Evolutionary conservation across 768 basidiomycete genomes (phyloP).

Genomic region (Amanita muscaria): DNA sequence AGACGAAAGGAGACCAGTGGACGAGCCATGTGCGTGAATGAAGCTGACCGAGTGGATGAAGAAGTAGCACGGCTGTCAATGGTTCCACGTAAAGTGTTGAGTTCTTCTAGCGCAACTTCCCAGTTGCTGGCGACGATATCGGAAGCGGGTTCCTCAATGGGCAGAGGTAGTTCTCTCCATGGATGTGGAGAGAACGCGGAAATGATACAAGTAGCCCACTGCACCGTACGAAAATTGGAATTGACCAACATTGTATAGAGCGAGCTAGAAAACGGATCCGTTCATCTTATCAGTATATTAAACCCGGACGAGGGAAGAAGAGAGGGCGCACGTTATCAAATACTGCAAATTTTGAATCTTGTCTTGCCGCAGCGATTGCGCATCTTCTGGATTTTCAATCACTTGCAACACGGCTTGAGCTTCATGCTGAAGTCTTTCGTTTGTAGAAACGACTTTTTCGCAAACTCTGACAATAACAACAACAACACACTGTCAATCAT

Average conservation of each 20-base stretch:
- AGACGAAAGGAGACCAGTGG: slow-evolving; percentile 98
- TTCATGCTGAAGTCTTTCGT: slow-evolving; percentile 79
- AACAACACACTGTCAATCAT: slow-evolving; percentile 3
- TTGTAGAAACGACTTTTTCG: slow-evolving; percentile 72
- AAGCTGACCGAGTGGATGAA: slow-evolving; percentile 62
- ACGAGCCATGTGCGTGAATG: slow-evolving; percentile 98
- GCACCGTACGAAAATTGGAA: slow-evolving; percentile 99
- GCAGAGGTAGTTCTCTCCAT: slow-evolving; percentile 90
- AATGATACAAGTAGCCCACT: slow-evolving; percentile 97
- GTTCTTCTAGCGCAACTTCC: slow-evolving; percentile 91
- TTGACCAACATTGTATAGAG: slow-evolving; percentile 95
- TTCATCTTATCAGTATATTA: neutral
- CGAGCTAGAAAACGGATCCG: slow-evolving; percentile 78
- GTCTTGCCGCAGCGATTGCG: slow-evolving; percentile 88
- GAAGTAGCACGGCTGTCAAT: slow-evolving; percentile 65
- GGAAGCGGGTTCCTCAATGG: no score
- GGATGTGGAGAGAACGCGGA: slow-evolving; percentile 94
- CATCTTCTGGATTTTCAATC: slow-evolving; percentile 95
- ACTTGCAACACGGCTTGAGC: slow-evolving; percentile 92
- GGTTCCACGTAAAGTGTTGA: slow-evolving; percentile 88
- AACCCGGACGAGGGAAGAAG: neutral
- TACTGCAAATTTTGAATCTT: slow-evolving; percentile 95
- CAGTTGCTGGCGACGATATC: no score
- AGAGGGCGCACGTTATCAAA: slow-evolving; percentile 59
- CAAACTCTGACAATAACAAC: no score